phyloP scores from a whole-genome alignment of 2,329 filamentous ascomycete species.

The Hymenoscyphus repandus region DNA sequence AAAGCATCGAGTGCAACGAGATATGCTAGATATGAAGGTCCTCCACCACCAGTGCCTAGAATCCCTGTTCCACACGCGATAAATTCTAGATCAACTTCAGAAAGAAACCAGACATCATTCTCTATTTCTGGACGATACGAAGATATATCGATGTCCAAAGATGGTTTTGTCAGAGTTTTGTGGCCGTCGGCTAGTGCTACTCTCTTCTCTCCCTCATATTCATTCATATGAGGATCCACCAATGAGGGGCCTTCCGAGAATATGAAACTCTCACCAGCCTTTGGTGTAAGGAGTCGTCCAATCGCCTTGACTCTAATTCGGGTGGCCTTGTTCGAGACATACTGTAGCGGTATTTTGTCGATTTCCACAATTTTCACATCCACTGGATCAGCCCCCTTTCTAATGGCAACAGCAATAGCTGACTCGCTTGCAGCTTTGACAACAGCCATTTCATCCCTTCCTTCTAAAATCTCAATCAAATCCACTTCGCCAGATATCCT shows the following conservation, averaged over 20 bases:
- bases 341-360: conserved; percentile 33
- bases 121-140: conserved; percentile 31
- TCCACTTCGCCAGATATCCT: conserved; percentile 21
- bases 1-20: conserved; percentile 36
- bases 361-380: conserved; percentile 41
- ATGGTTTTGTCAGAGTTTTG: conserved; percentile 9
- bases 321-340: conserved; percentile 18
- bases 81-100: conserved; percentile 33
- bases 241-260: background rate
- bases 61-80: conserved; percentile 35
- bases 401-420: conserved; percentile 26
- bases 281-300: conserved; percentile 7
- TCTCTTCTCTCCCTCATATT: background rate
- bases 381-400: conserved; percentile 19
- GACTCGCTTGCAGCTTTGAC: conserved; percentile 36
- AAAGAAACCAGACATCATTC: conserved; percentile 33
- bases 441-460: conserved; percentile 34
- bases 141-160: conserved; percentile 25
- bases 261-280: conserved; percentile 5
- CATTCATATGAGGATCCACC: background rate
- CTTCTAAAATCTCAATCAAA: conserved; percentile 30
- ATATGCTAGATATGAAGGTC: conserved; percentile 36
- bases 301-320: conserved; percentile 19
- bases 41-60: conserved; percentile 37
- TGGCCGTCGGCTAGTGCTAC: background rate